A percentile compares a stretch with the other conserved stretches of the same genome.
These are phyloP conservation scores for Obelidium mucronatum DNA, from an alignment of 192 early-diverging fungal genomes.

Conservation along the genomic window DNA sequence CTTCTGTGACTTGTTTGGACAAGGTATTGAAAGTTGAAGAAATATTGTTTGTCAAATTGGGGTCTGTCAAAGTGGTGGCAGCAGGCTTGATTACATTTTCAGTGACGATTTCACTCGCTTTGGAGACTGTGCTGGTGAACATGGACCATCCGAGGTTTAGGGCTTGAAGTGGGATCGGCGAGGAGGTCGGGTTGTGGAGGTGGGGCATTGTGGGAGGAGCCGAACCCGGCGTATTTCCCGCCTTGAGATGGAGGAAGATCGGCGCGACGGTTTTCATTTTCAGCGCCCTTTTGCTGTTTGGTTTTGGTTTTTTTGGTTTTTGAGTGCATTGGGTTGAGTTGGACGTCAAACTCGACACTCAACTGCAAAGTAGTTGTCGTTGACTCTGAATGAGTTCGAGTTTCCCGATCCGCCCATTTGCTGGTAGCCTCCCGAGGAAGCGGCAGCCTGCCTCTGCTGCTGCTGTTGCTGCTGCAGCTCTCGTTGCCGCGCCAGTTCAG, in stretches of 20 bases:
- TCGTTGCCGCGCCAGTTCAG: background rate
- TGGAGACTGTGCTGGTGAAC: constrained; percentile 41
- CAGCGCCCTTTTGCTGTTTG: constrained; percentile 46
- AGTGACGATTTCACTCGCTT: constrained; percentile 52
- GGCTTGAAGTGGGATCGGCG: constrained; percentile 49
- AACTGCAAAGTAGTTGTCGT: constrained; percentile 76
- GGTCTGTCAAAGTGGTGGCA: constrained; percentile 52
- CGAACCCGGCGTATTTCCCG: constrained; percentile 63
- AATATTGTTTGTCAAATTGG: constrained; percentile 53
- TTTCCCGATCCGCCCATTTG: constrained; percentile 16
- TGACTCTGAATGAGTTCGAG: constrained; percentile 64
- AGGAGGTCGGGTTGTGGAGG: constrained; percentile 24
- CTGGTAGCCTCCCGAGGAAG: background rate
- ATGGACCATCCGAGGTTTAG: constrained; percentile 57
- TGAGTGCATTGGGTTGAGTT: background rate
- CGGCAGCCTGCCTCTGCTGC: constrained; percentile 35
- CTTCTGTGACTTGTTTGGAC: constrained; percentile 46
- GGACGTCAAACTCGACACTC: background rate
- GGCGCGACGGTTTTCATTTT: constrained; percentile 50
- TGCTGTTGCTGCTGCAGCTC: constrained; percentile 35
- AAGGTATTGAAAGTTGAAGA: constrained; percentile 44
- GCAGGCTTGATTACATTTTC: constrained; percentile 61
- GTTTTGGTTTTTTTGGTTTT: background rate
- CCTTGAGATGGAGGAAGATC: constrained; percentile 60
- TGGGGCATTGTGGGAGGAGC: constrained; percentile 27